Base-by-base conservation (phyloP, 2,329 filamentous ascomycete genomes). In the Monascus ruber region DNA sequence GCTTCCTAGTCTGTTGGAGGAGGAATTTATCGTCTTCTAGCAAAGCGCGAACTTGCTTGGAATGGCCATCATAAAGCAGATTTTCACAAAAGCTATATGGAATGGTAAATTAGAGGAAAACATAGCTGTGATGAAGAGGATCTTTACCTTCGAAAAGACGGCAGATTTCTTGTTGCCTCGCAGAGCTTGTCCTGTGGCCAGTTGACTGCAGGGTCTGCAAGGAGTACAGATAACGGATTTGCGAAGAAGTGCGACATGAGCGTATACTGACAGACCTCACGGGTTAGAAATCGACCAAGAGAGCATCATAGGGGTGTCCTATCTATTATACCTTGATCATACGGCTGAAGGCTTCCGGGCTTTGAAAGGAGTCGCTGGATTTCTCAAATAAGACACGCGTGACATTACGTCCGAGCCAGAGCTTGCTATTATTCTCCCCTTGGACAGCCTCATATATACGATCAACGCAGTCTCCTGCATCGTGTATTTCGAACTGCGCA, bases 211-310 rank as follows among this genome's bases (percentile, higher is more conserved):
- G 48, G 37, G 5, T 51, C 40, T 34, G 53, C 53, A n/a, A 77
- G 55, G 34, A 79, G 64, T 3, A 73, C 52, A 28, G 70, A 71
- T 2, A 77, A 55, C 5, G 72, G 68, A 49, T 77, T 80, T 25
- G 76, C 74, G 45, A 77, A 80, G 52, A 76, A 79, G 47, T 77
- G 73, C 6, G 73, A 73, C 76, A 81, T 79, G 49, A 75, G 76
- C 1, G 72, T 68, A 55, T 80, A 80, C 64, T 77, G 56, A 4
- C 41, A 8, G 45, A 4, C 17, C 17, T 17, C 17, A 17, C 17
- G 2, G 17, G 17, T 17, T 17, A 17, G 17, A 3, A 17, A 17
- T 17, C 17, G 17, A 17, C 17, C 17, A 17, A 17, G 3, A 17
- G 17, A 17, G 17, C 17, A 17, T 17, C 17, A 17, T 17, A 17